Conservation (phyloP, 257 asterid genomes). For the Capsicum rhomboideum region DNA sequence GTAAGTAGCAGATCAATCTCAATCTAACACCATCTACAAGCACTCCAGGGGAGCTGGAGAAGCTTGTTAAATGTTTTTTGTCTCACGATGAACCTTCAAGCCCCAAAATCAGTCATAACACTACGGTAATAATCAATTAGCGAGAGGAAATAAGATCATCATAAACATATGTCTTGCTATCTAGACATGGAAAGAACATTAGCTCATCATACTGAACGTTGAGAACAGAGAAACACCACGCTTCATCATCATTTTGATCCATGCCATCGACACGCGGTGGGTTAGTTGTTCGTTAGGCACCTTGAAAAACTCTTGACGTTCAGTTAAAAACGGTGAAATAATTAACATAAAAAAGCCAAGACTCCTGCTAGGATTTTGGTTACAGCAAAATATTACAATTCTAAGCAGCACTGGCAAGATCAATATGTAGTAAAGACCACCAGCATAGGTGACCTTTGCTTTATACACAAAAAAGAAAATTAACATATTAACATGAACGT, state of each 20-base stretch:
- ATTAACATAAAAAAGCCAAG: background rate
- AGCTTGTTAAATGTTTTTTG: background rate
- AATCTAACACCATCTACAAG: background rate
- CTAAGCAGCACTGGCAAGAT: background rate
- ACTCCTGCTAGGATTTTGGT: background rate
- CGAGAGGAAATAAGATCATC: background rate
- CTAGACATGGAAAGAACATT: too few species aligned
- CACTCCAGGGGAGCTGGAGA: background rate
- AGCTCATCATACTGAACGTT: background rate
- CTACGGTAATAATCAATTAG: background rate
- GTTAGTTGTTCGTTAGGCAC: background rate
- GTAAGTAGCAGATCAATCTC: background rate
- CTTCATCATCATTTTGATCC: background rate
- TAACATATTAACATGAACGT: too few species aligned
- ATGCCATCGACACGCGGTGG: background rate
- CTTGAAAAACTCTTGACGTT: background rate
- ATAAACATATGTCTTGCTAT: background rate
- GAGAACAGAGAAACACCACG: background rate
- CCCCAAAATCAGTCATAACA: too few species aligned
- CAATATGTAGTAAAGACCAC: background rate
- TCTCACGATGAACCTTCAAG: background rate
- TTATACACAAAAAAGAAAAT: too few species aligned
- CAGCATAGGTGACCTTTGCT: background rate
- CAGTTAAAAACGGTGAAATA: background rate
- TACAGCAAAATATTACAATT: background rate